These are phyloP conservation scores for Albatrellus ellisii DNA, from an alignment of 768 basidiomycete genomes.

Conservation along the genomic window DNA sequence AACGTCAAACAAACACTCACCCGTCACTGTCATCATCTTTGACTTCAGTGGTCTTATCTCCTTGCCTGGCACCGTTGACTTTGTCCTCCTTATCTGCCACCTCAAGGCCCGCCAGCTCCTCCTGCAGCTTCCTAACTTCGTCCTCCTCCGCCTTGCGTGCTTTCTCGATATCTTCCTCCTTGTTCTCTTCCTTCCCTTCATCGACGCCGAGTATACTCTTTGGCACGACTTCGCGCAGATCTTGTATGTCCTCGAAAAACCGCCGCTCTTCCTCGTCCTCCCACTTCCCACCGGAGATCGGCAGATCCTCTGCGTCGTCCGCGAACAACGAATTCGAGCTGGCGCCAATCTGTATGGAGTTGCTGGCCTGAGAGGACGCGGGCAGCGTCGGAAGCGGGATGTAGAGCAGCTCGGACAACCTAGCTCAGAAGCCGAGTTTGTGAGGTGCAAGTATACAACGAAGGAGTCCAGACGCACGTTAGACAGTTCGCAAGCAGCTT, in stretches of 20 bases:
- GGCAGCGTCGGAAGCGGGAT: conserved; percentile 76
- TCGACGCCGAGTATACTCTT: conserved; percentile 71
- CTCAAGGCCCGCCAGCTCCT: conserved; percentile 57
- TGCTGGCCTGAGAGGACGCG: conserved; percentile 64
- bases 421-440: conserved; percentile 20
- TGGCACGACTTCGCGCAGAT: conserved; percentile 87
- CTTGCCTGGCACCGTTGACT: conserved; percentile 7
- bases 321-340: conserved; percentile 27
- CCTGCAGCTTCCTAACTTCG: conserved; percentile 63
- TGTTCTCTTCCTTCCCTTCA: conserved; percentile 23
- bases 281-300: conserved; percentile 73
- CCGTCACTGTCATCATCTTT: conserved; percentile 28
- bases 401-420: conserved; percentile 85
- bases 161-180: conserved; percentile 34
- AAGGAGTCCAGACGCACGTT: conserved; percentile 34
- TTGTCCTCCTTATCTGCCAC: conserved; percentile 16
- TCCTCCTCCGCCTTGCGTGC: conserved; percentile 51
- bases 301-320: conserved; percentile 44
- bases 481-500: conserved; percentile 82
- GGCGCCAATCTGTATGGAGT: conserved; percentile 69
- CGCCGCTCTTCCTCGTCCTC: conserved; percentile 93
- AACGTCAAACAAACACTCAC: conserved; percentile 19
- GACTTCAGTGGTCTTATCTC: conserved; percentile 13
- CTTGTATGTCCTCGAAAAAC: conserved; percentile 89
- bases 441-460: neutral